phyloP scores from a whole-genome alignment of 2,329 filamentous ascomycete genomes.

The Colletotrichum sp. region DNA sequence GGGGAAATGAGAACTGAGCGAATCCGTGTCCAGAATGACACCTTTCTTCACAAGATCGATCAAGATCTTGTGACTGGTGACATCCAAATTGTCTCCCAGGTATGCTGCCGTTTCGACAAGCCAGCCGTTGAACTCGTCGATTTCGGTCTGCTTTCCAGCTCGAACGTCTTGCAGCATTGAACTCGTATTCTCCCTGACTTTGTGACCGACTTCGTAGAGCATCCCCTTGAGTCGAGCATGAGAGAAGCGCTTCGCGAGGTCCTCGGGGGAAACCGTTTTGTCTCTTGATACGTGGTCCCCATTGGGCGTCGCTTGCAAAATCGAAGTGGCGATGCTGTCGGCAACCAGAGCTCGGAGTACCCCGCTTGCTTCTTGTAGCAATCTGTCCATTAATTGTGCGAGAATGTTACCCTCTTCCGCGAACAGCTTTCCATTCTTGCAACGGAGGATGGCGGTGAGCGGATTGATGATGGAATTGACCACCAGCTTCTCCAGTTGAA shows the following conservation, averaged over 20 bases:
- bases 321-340: slow-evolving; percentile 45
- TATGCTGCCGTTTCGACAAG: slow-evolving; percentile 51
- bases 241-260: slow-evolving; percentile 47
- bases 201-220: slow-evolving; percentile 51
- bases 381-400: slow-evolving; percentile 65
- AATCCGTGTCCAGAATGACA: slow-evolving; percentile 33
- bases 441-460: slow-evolving; percentile 78
- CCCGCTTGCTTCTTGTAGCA: slow-evolving; percentile 76
- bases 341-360: slow-evolving; percentile 75
- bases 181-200: slow-evolving; percentile 59
- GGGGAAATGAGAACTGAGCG: slow-evolving; percentile 35
- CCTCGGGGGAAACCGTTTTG: background rate
- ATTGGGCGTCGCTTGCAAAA: slow-evolving; percentile 33
- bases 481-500: slow-evolving; percentile 87
- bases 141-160: slow-evolving; percentile 58
- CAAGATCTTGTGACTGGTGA: slow-evolving; percentile 45
- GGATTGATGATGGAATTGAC: slow-evolving; percentile 85
- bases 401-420: slow-evolving; percentile 56
- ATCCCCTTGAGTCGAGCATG: slow-evolving; percentile 44
- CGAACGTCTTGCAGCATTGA: slow-evolving; percentile 67
- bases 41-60: slow-evolving; percentile 47
- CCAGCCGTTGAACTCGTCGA: slow-evolving; percentile 66
- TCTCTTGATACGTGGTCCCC: background rate
- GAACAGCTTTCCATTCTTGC: slow-evolving; percentile 80
- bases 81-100: slow-evolving; percentile 36